Conservation (phyloP, 176 grass and related monocot genomes). For the Raddia guianensis region DNA sequence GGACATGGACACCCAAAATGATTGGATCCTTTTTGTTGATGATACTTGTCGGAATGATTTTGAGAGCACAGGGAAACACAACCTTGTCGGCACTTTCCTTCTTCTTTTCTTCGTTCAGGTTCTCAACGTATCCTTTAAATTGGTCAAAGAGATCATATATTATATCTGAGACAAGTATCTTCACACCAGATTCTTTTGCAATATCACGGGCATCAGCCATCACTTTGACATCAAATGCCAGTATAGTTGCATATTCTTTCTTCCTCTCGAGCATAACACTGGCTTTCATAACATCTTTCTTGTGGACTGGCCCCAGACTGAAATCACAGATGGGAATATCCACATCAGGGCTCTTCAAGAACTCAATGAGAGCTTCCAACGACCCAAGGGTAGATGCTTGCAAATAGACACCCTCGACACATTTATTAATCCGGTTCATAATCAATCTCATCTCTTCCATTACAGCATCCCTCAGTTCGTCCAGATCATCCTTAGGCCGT, state of each 20-base stretch:
- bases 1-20: constrained; percentile 87
- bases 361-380: constrained; percentile 81
- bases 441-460: constrained; percentile 89
- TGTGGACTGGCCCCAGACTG: constrained; percentile 93
- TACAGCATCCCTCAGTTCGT: constrained; percentile 65
- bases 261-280: constrained; percentile 97
- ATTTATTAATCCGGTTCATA: constrained; percentile 77
- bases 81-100: constrained; percentile 82
- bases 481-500: constrained; percentile 65
- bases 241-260: constrained; percentile 92
- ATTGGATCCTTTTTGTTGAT: constrained; percentile 97
- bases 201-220: constrained; percentile 84
- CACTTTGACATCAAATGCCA: constrained; percentile 99
- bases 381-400: constrained; percentile 91
- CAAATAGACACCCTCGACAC: constrained; percentile 88
- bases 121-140: constrained; percentile 88
- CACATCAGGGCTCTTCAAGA: constrained; percentile 82
- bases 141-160: constrained; percentile 94
- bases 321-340: constrained; percentile 92
- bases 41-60: constrained; percentile 85
- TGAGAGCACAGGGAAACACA: constrained; percentile 86
- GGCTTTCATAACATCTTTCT: constrained; percentile 97
- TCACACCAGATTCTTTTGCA: constrained; percentile 81
- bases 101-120: constrained; percentile 82
- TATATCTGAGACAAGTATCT: constrained; percentile 89